phyloP scores from a whole-genome alignment of 1,284 basidiomycete species.

The Papiliotrema laurentii region DNA sequence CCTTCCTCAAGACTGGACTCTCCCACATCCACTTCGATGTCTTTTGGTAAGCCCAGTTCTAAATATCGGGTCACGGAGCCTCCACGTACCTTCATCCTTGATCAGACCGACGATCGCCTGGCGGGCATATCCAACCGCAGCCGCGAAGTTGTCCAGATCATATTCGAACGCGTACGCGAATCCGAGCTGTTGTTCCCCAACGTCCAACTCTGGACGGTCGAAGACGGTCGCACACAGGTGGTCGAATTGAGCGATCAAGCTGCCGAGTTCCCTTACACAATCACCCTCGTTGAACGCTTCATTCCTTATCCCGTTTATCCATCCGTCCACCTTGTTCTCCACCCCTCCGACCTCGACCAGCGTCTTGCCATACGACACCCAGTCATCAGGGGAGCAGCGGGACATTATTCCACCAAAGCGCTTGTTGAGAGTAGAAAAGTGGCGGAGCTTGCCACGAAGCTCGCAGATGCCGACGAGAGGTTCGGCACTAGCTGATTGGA shows the following conservation, averaged over 20 bases:
- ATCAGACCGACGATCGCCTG: constrained; percentile 69
- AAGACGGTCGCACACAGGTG: constrained; percentile 84
- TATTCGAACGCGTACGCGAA: constrained; percentile 73
- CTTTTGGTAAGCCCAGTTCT: constrained; percentile 44
- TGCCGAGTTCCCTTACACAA: constrained; percentile 79
- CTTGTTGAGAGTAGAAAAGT: constrained; percentile 74
- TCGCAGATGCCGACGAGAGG: constrained; percentile 83
- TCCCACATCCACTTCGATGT: constrained; percentile 66
- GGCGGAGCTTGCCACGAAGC: constrained; percentile 74
- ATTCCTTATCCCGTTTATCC: constrained; percentile 72
- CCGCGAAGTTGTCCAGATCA: constrained; percentile 87
- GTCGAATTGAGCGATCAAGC: constrained; percentile 84
- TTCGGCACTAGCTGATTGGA: constrained; percentile 74
- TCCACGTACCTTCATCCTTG: constrained; percentile 76
- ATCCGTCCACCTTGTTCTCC: constrained; percentile 87
- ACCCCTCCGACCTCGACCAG: constrained; percentile 78
- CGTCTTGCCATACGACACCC: constrained; percentile 76
- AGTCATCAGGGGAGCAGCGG: constrained; percentile 72
- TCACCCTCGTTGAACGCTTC: constrained; percentile 91
- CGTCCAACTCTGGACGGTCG: constrained; percentile 69
- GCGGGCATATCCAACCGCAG: constrained; percentile 79
- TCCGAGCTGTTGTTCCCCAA: constrained; percentile 83
- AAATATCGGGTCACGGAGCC: constrained; percentile 47
- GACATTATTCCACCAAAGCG: constrained; percentile 77
- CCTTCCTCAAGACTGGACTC: constrained; percentile 66